Percentiles rank a stretch among this genome's conserved stretches.
These are phyloP conservation scores for Ophiostoma triangulosporum DNA, from an alignment of 2,329 filamentous ascomycete species.

Conservation along the genomic window DNA sequence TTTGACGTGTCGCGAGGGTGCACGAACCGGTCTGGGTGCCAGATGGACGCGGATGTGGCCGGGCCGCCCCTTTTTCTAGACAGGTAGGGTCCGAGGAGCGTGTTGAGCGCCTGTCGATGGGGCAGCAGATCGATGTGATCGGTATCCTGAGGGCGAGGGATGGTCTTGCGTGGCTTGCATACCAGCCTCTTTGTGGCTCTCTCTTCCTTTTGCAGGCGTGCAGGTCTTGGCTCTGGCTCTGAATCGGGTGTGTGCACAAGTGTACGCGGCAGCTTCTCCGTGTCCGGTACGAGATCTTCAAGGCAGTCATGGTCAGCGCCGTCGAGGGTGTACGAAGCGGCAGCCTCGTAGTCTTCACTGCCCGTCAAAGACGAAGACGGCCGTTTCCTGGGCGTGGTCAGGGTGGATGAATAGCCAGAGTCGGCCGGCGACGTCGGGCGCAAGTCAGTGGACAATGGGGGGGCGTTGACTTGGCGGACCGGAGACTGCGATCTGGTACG, in stretches of 20 bases:
- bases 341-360: not conserved
- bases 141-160: not conserved
- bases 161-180: not conserved
- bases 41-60: slow-evolving; percentile 13
- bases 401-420: not conserved
- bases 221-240: not conserved
- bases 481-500: not conserved
- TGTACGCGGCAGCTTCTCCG: not conserved
- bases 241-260: not conserved
- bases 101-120: slow-evolving; percentile 3
- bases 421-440: not conserved
- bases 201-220: not conserved
- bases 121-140: not conserved
- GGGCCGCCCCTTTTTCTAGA: not conserved
- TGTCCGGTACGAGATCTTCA: not conserved
- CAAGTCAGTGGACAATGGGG: not conserved
- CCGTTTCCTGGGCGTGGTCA: not conserved
- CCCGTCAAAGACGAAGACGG: not conserved
- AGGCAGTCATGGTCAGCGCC: not conserved
- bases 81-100: not conserved
- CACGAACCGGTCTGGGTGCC: slow-evolving; percentile 35
- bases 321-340: not conserved
- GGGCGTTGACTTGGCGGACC: not conserved
- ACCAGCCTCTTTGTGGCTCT: not conserved
- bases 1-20: slow-evolving; percentile 24